Conservation (phyloP, 345 rosid species). For the Crucihimalaya himalaica region DNA sequence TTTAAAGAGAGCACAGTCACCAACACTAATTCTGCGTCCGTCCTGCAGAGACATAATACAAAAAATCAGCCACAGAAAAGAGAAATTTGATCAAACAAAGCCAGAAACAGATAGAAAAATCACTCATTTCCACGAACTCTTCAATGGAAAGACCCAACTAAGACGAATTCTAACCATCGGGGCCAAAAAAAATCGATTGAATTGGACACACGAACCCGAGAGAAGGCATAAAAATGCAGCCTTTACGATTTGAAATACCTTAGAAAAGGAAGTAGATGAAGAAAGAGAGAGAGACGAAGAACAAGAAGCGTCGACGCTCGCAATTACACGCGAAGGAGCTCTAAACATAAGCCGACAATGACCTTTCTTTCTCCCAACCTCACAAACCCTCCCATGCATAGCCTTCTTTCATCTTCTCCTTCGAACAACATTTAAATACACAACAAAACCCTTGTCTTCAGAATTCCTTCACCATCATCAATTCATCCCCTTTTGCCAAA, state of each 20-base stretch:
- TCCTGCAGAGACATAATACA: not conserved
- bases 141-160: too few relatives aligned
- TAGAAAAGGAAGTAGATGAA: constrained; percentile 52
- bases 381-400: constrained; percentile 66
- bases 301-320: constrained; percentile 43
- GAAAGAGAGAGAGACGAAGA: constrained; percentile 49
- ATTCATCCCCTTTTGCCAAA: not conserved
- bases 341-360: constrained; percentile 63
- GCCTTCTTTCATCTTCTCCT: constrained; percentile 63
- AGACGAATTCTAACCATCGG: too few relatives aligned
- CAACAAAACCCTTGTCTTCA: not conserved
- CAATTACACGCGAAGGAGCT: constrained; percentile 56
- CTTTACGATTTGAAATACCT: constrained; percentile 48
- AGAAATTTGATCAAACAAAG: not conserved
- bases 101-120: too few relatives aligned
- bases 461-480: too few relatives aligned
- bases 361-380: constrained; percentile 43
- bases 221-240: too few relatives aligned
- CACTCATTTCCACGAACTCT: not conserved
- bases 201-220: too few relatives aligned
- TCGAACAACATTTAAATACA: constrained; percentile 46
- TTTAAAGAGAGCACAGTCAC: constrained; percentile 92
- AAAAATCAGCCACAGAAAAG: not conserved
- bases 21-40: constrained; percentile 80
- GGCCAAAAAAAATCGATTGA: too few relatives aligned